Base-by-base conservation (phyloP, 1,139 yeast genomes). In the Hyphopichia burtonii region DNA sequence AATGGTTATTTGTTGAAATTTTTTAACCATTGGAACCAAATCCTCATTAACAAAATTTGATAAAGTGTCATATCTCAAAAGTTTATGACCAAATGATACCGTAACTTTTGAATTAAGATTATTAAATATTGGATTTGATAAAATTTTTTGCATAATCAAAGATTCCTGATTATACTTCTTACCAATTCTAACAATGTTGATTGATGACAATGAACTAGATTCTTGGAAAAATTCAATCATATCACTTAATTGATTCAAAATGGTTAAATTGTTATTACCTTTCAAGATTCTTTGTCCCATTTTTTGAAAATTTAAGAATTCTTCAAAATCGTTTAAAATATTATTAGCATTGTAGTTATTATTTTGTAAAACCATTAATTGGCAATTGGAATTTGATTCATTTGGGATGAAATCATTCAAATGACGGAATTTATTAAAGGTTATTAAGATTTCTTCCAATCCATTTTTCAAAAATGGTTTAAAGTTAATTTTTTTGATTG, bases 361-460 rank as follows among this genome's bases (percentile, higher is more conserved):
- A 38, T 55, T 46, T 41, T 52, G 63, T 14, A 68, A 34, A 4
- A 68, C 48, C 7, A 68, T 40, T 28, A 67, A 48, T 43, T 65
- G 63, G 46, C 63, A 66, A 39, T 63, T 52, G 20, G 51, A 53
- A 19, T 51, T 49, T 3, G 47, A 36, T 2, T 48, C 46, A 10
- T 42, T 41, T 4, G 59, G 59, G 30, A 66, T 55, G 48, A 66
- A 66, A 5, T 70, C 64, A 27, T 51, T 54, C 34, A 68, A 51
- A n/a, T 60, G 63, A 41, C 53, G 52, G 44, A 67, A 64, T 43
- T 69, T 69, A 15, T 59, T 62, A 30, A 68, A 52, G 12, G 58
- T 47, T 12, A 60, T 45, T 15, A 50, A 45, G 19, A 68, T 45
- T 45, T 68, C 74, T 25, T 58, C 58, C 15, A 55, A 37, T 15